Base-by-base conservation (phyloP, 495 filamentous ascomycete species). In the Penicillium salamii region DNA sequence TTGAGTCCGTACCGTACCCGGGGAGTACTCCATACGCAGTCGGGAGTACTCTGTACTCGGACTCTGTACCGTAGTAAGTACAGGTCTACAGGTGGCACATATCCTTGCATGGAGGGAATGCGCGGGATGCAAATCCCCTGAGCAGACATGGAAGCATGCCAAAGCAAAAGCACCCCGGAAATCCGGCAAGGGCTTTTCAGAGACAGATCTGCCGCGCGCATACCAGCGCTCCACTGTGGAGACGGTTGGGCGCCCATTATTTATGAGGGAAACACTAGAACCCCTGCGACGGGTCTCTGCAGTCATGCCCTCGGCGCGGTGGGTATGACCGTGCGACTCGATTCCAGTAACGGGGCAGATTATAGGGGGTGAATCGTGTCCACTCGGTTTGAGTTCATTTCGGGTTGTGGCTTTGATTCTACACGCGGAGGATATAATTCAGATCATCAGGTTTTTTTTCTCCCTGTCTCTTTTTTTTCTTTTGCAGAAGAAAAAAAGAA, bases 201-300 rank as follows among this genome's bases (percentile, higher is more conserved):
- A 42, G 31, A 38, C 36, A 49, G 43, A 58, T 59, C 59, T 54
- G 59, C 59, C 59, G 59, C 59, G 56, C 59, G 59, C 59, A 62
- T 62, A 53, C 39, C 34, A 19, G 42, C 19, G 19, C 15, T 42
- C 55, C 55, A 56, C 59, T 42, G 59, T 62, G 59, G 59, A 48
- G 51, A 50, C 51, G 18, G 46, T 40, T 21, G 39, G 39, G 21
- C 39, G 26, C 35, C 26, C 26, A 18, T 48, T 38, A 39, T 29
- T 33, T 19, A 34, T 41, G 5, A 40, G 39, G 12, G 5, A 29
- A 29, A 19, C 31, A 39, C 28, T 19, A 50, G n/a, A 19, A 28
- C 34, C 36, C 44, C 45, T 48, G 50, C 34, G 29, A 35, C 46
- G 46, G 46, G 34, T 32, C n/a, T 48, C 38, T 23, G 46, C 46